Evolutionary conservation across 495 filamentous ascomycete species (phyloP), one percentile per base, ranked within the genome.

Genomic region (Articulospora tetracladia): DNA sequence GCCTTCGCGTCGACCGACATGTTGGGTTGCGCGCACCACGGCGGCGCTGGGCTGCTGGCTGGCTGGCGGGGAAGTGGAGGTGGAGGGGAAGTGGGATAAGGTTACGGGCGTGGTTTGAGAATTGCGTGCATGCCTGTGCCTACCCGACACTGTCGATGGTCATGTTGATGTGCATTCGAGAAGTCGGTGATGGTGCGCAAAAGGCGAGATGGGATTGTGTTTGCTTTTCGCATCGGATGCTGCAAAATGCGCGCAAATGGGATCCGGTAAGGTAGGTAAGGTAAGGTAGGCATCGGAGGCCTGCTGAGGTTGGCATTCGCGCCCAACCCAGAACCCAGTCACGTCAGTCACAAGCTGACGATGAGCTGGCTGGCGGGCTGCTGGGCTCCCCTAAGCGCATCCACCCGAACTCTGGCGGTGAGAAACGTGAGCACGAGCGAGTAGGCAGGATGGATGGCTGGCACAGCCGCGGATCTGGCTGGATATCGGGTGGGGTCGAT

Each of bases 1-100:
- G 72, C 57, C 55, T 58, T 65, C 24, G 56, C 49, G 53, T 67
- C 68, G 25, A 64, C 61, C n/a, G 67, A 53, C 39, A 48, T 39
- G 28, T 55, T n/a, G 10, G 8, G 39, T 15, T 44, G 39, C 39
- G 39, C 39, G 22, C 32, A 22, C 34, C n/a, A 10, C 48, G 22
- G 23, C 57, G 17, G 23, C 22, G 46, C 25, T 59, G 10, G 57
- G n/a, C 57, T 39, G 59, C 36, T 57, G 51, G 50, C 53, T 15
- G 25, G 44, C n/a, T n/a, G 22, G 44, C 15, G 44, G 44, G 15
- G 44, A 48, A 28, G 48, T 51, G n/a, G 48, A 3, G 25, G 10
- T 24, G 25, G 48, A 11, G 22, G 10, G 22, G 34, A 11, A 51
- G 48, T 28, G 48, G 48, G 48, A 44, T 44, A 44, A 44, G 39